phyloP scores from a whole-genome alignment of 2,329 filamentous ascomycete genomes.

The Penicillium aurantiogriseum region DNA sequence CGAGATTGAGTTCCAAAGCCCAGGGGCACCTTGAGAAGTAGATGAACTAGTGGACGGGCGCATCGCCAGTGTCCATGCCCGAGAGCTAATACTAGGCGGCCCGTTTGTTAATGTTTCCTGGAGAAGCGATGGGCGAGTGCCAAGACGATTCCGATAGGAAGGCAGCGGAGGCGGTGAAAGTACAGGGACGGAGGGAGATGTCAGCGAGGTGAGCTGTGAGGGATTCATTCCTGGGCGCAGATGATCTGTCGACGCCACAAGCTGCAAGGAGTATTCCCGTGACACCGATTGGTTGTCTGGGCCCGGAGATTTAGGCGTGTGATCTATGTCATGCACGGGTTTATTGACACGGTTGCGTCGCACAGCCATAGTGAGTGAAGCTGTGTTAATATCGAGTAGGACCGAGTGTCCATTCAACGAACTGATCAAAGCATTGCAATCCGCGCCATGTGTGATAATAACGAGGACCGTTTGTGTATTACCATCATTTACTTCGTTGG shows the following conservation, averaged over 20 bases:
- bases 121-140: constrained; percentile 28
- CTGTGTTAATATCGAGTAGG: constrained; percentile 83
- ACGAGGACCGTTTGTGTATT: constrained; percentile 76
- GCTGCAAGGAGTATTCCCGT: constrained; percentile 58
- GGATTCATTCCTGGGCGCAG: constrained; percentile 50
- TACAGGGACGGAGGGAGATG: constrained; percentile 24
- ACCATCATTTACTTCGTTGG: constrained; percentile 47
- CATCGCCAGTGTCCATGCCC: constrained; percentile 23
- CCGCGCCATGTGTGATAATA: constrained; percentile 89
- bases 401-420: constrained; percentile 89
- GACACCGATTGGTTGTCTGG: constrained; percentile 38
- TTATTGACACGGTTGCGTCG: constrained; percentile 48
- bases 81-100: constrained; percentile 18
- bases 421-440: constrained; percentile 92
- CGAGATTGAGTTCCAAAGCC: constrained; percentile 37
- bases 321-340: constrained; percentile 5
- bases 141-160: constrained; percentile 35
- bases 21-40: constrained; percentile 25
- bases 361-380: constrained; percentile 85
- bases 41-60: constrained; percentile 24
- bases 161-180: constrained; percentile 25
- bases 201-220: constrained; percentile 25
- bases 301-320: constrained; percentile 6
- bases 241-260: constrained; percentile 62
- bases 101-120: constrained; percentile 29